Evolutionary conservation across 352 stramenopile species (phyloP).

Genomic region (Globisporangium viniferum): DNA sequence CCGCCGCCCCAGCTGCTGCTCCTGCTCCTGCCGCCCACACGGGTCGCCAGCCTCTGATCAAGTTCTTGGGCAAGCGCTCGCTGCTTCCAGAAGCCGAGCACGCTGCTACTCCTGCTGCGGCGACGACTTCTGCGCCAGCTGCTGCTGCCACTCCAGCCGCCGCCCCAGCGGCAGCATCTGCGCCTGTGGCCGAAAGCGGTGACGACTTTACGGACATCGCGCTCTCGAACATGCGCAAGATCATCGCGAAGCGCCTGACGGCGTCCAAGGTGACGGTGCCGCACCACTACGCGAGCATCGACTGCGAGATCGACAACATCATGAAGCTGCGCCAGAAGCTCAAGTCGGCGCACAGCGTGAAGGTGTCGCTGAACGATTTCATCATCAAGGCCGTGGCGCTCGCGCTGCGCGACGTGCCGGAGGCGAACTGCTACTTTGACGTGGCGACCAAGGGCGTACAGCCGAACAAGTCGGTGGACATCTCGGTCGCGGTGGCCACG

Average conservation of each 20-base stretch:
- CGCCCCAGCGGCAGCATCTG: neutral
- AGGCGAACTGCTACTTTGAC: constrained; percentile 88
- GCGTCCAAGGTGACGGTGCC: constrained; percentile 96
- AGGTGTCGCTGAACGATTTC: constrained; percentile 99
- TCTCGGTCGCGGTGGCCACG: constrained; percentile 98
- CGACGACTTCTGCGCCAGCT: neutral
- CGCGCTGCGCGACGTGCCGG: constrained; percentile 95
- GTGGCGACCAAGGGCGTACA: constrained; percentile 56
- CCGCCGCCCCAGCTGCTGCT: constrained; percentile 8
- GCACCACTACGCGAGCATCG: constrained; percentile 96
- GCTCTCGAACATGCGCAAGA: constrained; percentile 97
- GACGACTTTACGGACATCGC: constrained; percentile 80
- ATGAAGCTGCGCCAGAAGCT: constrained; percentile 92
- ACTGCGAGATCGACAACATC: constrained; percentile 94
- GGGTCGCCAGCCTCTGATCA: constrained; percentile 65
- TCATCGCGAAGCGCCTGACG: constrained; percentile 97
- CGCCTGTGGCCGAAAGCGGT: constrained; percentile 13
- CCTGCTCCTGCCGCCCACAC: constrained; percentile 17
- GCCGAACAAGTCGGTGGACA: constrained; percentile 91
- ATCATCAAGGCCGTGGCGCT: constrained; percentile 97
- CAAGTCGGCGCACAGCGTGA: constrained; percentile 90
- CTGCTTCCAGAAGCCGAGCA: constrained; percentile 33
- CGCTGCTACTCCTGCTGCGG: neutral
- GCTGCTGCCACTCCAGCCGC: constrained; percentile 1
- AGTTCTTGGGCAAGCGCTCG: constrained; percentile 84